phyloP scores from a whole-genome alignment of 1,284 basidiomycete species.

The Heterobasidion occidentale region DNA sequence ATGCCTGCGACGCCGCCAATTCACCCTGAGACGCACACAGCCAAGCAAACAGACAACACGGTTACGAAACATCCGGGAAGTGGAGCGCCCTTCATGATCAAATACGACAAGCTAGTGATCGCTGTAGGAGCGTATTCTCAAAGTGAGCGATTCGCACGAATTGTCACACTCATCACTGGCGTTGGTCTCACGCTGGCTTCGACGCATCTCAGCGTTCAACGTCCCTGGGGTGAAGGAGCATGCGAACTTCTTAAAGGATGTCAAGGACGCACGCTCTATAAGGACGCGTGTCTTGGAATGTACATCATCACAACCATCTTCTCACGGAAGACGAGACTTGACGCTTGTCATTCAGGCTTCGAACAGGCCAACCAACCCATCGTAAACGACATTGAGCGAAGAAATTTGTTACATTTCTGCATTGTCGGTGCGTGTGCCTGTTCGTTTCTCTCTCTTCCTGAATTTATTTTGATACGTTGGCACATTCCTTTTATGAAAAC shows the following conservation, averaged over 20 bases:
- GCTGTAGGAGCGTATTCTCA: conserved; percentile 82
- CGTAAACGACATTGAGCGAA: conserved; percentile 55
- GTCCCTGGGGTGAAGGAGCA: conserved; percentile 69
- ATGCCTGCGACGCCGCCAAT: conserved; percentile 48
- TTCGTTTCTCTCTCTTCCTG: not conserved
- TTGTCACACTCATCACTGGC: not conserved
- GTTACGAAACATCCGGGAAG: not conserved
- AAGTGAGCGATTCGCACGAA: conserved; percentile 37
- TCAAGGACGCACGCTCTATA: conserved; percentile 76
- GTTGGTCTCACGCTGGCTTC: not conserved
- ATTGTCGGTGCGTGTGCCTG: conserved; percentile 56
- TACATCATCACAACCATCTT: conserved; percentile 12
- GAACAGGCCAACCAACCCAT: conserved; percentile 75
- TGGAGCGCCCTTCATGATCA: conserved; percentile 34
- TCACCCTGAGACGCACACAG: conserved; percentile 16
- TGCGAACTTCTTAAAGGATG: conserved; percentile 78
- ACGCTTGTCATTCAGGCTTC: conserved; percentile 38
- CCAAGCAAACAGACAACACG: not conserved
- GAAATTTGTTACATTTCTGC: conserved; percentile 69
- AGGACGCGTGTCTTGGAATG: conserved; percentile 70
- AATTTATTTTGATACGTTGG: not conserved
- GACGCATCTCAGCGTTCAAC: conserved; percentile 41
- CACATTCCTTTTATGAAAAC: not conserved
- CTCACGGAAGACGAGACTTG: not conserved
- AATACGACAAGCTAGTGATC: conserved; percentile 79